Evolutionary conservation across 352 stramenopile species (phyloP).

Genomic region (Albugo candida): DNA sequence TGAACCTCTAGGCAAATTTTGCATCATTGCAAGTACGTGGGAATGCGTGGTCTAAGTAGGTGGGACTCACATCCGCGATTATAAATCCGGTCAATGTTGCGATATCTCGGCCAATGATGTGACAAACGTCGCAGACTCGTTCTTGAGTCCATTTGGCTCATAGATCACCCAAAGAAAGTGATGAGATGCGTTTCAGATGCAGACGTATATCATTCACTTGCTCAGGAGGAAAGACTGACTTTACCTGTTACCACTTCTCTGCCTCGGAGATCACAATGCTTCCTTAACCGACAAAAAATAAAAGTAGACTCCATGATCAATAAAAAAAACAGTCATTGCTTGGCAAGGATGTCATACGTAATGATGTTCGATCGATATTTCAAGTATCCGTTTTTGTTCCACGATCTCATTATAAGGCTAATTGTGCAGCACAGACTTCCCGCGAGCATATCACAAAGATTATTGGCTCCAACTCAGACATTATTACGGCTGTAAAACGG

Average conservation of each 20-base stretch:
- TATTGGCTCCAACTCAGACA: constrained; percentile 77
- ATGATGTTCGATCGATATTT: constrained; percentile 90
- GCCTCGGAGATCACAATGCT: constrained; percentile 88
- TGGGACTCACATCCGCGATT: constrained; percentile 80
- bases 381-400: constrained; percentile 89
- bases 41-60: constrained; percentile 66
- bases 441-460: constrained; percentile 90
- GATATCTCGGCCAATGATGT: constrained; percentile 77
- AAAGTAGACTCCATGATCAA: constrained; percentile 92
- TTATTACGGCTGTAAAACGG: constrained; percentile 93
- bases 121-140: constrained; percentile 91
- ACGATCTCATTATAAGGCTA: constrained; percentile 70
- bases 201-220: constrained; percentile 83
- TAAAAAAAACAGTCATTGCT: constrained; percentile 83
- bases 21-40: constrained; percentile 86
- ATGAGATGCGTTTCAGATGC: constrained; percentile 86
- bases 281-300: constrained; percentile 75
- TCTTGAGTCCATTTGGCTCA: constrained; percentile 74
- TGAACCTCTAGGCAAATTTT: constrained; percentile 84
- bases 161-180: constrained; percentile 80
- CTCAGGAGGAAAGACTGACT: constrained; percentile 89
- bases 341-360: constrained; percentile 66
- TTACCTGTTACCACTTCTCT: constrained; percentile 85
- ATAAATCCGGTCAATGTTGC: constrained; percentile 79
- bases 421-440: constrained; percentile 70